Evolutionary conservation across 768 basidiomycete genomes (phyloP), one percentile per base, ranked within the genome.

Genomic region (Scleroderma bovista): DNA sequence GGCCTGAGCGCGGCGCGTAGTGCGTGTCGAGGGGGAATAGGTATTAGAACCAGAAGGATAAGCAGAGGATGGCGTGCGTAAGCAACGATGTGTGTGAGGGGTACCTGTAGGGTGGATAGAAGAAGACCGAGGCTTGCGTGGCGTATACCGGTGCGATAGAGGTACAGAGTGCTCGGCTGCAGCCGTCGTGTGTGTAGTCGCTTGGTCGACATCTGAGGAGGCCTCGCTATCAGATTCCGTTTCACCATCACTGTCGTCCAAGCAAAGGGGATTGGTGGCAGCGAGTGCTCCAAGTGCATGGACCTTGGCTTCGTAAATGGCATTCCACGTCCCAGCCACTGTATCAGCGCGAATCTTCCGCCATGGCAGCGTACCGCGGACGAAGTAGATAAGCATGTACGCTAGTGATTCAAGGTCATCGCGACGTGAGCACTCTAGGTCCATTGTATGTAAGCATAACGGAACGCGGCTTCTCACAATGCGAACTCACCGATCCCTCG

Each of bases 331-430:
- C 34, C 75, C 78, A 6, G 78, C 74, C 12, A 85, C 76, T 11
- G 86, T 78, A 32, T 78, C 70, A 0, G 81, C 87, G 39, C 82
- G 79, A 39, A 87, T 60, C 69, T 83, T 86, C 59, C 84, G 75
- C 88, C 88, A 90, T 1, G 88, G 88, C 2, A 89, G 72, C 0
- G 81, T 83, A 15, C 88, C 86, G 6, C 86, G 82, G 13, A 88
- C 67, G 65, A 90, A 88, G 59, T 89, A 88, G 38, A 88, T 80
- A 52, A 89, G 77, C 84, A 88, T 86, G 68, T 90, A 90, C 0
- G 88, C 84, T 7, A 90, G 72, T 0, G 82, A 82, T 67, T 89
- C 87, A 50, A 90, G 77, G 60, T 90, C 88, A 57, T 90, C 88
- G 34, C 88, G 77, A 43, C 87, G 78, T 6, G 85, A 84, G 11